Evolutionary conservation across 176 grass and related monocot genomes (phyloP).

Genomic region (Aegilops sharonensis): DNA sequence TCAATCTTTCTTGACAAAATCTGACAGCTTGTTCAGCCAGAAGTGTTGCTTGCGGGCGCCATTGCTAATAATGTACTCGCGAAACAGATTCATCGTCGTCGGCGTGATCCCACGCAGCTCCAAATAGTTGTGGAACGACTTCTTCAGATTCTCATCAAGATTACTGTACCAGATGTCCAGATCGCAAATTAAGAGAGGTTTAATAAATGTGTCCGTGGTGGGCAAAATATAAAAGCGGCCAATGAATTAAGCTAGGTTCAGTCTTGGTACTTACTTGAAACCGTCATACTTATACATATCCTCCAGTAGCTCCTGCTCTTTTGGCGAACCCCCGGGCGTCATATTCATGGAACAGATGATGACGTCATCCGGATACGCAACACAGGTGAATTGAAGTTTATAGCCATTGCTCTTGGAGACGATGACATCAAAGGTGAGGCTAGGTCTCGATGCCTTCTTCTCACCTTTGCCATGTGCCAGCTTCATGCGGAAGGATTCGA

Average conservation of each 20-base stretch:
- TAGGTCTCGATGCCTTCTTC: not conserved
- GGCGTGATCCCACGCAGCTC: slow-evolving; percentile 76
- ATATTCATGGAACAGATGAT: not conserved
- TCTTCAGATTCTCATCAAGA: slow-evolving; percentile 84
- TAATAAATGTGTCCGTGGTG: not conserved
- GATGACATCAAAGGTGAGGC: not conserved
- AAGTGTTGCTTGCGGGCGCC: slow-evolving; percentile 63
- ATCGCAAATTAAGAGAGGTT: not conserved
- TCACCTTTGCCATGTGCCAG: too few relatives aligned
- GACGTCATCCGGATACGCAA: not conserved
- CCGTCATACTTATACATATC: not conserved
- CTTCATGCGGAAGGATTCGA: too few relatives aligned
- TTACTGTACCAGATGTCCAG: slow-evolving; percentile 55
- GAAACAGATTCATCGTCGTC: slow-evolving; percentile 68
- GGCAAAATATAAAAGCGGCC: not conserved
- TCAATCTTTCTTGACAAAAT: slow-evolving; percentile 39
- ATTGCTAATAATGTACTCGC: slow-evolving; percentile 84
- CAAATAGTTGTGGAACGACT: slow-evolving; percentile 80
- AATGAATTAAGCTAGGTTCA: not conserved
- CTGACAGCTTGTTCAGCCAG: slow-evolving; percentile 77
- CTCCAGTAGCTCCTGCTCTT: too few relatives aligned
- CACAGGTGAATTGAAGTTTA: not conserved
- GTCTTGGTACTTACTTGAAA: not conserved
- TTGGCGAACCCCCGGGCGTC: too few relatives aligned
- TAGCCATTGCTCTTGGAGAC: not conserved